Base-by-base conservation (phyloP, 306 rosid species). In the Rubus parviflorus region DNA sequence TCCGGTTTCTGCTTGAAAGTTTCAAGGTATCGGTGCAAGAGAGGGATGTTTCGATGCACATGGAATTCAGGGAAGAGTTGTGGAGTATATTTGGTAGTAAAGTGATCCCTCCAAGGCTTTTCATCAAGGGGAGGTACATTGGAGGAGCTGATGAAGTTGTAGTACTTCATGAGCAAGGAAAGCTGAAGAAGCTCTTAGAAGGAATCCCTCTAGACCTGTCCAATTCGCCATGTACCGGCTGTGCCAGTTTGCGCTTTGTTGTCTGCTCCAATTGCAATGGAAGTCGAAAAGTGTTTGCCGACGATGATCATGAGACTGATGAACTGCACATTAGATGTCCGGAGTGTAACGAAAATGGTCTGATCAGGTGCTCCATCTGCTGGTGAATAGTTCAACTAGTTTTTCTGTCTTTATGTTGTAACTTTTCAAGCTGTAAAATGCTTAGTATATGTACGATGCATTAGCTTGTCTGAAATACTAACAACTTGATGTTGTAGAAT, bases 121-220 rank as follows among this genome's bases (percentile, higher is more conserved):
- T 96, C 81, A 88, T 96, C 22, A 91, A 89, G 77, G 99, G 98
- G 8, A 88, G 91, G 81, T 88, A 86, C 86, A 88, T 96, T 38
- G 99, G 99, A 61, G 99, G 98, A 81, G 96, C 93, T n/a, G 96
- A 92, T 58, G 88, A 96, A 85, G 97, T 96, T 15, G 73, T 89
- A 40, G 90, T 84, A 38, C 85, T 96, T 85, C 91, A 92, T 75
- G 99, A 96, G 82, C 90, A 85, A 81, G 99, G 97, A 7, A 85
- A 82, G 82, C 89, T 96, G 48, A 86, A 71, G 69, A 87, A 91
- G 87, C 86, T 96, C 67, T 65, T 96, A n/a, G 90, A 91, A 82
- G 97, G 98, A 40, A 86, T 89, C 56, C 93, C 91, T 30, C 20
- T 57, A 4, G 40, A 75, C 30, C 72, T 71, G 30, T 53, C 82